Conservation (phyloP, 495 filamentous ascomycete genomes). For the Podospora australis region DNA sequence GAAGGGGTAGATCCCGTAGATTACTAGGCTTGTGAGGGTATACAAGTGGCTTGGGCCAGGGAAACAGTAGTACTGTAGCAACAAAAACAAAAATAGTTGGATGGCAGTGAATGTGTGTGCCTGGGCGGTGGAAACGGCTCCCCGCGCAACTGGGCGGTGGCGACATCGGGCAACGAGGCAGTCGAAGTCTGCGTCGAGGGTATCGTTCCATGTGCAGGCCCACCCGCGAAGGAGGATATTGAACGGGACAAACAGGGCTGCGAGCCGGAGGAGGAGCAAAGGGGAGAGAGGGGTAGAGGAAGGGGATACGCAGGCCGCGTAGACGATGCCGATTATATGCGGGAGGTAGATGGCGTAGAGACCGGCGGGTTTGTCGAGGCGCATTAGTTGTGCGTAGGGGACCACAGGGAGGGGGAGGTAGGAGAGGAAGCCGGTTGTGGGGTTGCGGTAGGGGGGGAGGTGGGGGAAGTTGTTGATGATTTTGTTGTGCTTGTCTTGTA, state of each 20-base stretch:
- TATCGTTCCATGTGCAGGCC: constrained; percentile 40
- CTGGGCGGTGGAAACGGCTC: constrained; percentile 32
- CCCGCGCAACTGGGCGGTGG: constrained; percentile 40
- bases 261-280: not conserved
- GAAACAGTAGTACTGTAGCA: not conserved
- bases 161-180: constrained; percentile 31
- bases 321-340: constrained; percentile 18
- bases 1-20: constrained; percentile 33
- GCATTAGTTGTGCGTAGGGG: constrained; percentile 24
- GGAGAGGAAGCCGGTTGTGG: constrained; percentile 12
- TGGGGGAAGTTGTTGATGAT: not conserved
- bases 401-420: constrained; percentile 16
- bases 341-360: constrained; percentile 22
- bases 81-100: not conserved
- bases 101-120: constrained; percentile 7
- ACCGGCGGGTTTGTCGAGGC: constrained; percentile 17
- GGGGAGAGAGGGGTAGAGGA: not conserved
- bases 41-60: not conserved
- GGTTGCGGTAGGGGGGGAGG: constrained; percentile 1
- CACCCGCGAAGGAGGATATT: constrained; percentile 28
- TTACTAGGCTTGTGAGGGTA: not conserved
- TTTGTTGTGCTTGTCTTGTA: too few relatives aligned
- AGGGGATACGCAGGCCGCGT: constrained; percentile 14
- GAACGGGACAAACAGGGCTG: constrained; percentile 9
- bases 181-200: constrained; percentile 38